Evolutionary conservation across 2,329 filamentous ascomycete species (phyloP), one percentile per base, ranked within the genome.

Genomic region (Alternaria sp.): DNA sequence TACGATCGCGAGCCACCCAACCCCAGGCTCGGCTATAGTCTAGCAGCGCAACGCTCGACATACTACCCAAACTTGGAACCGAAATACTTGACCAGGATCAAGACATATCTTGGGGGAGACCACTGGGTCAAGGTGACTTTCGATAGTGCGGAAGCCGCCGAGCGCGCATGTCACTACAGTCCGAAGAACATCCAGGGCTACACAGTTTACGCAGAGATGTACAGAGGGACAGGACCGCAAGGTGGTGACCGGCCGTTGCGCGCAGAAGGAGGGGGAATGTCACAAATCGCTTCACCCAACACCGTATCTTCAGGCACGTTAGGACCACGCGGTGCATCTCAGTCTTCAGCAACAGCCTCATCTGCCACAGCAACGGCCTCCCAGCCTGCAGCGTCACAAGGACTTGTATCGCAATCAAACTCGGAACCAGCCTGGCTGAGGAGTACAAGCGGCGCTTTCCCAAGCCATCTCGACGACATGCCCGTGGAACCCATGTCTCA

Each of bases 1-100:
- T 98, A 98, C 80, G 89, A 93, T 9, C 90, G 95, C 66, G 90
- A 92, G 67, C 91, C 95, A n/a, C 91, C 92, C 3, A 85, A 88
- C 59, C 86, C 89, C 66, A 87, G 91, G 61, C 95, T 91, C 83
- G 91, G 82, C n/a, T 82, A 92, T 75, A 87, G 90, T 1, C 88
- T 94, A 69, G 87, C 92, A 66, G 90, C 93, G 71, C 88, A 91
- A 54, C 68, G 73, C 13, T 89, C 91, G 10, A 87, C 91, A 9
- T 89, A 90, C 51, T 88, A 89, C 61, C 86, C 87, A 55, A 86
- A 87, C 10, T 82, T 97, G 56, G 91, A 90, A 2, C 82, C 87
- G 17, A 90, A 91, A 40, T 92, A 96, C 72, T 88, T 93, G 59
- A 85, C 86, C 57, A 91, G 94, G 78, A 92, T 95, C 74, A 93